These are phyloP conservation scores for Daedaleopsis nitida DNA, from an alignment of 768 basidiomycete species.

Conservation along the genomic window DNA sequence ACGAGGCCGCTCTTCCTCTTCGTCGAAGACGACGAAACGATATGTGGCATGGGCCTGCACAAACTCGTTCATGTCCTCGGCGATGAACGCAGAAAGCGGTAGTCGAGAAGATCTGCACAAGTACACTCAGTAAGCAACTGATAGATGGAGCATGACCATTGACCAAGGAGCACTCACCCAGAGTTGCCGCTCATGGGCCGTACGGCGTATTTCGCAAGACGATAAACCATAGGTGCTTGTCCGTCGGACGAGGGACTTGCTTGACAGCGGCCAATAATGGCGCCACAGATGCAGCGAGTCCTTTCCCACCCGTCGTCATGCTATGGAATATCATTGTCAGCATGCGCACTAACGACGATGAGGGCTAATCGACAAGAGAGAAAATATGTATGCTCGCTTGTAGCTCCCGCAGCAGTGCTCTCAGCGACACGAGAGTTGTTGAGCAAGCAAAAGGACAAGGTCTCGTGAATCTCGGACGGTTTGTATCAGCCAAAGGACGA, in stretches of 20 bases:
- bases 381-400: slow-evolving; percentile 78
- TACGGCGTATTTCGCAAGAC: slow-evolving; percentile 84
- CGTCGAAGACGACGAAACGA: slow-evolving; percentile 86
- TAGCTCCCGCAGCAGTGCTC: slow-evolving; percentile 84
- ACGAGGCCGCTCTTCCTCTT: slow-evolving; percentile 78
- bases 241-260: slow-evolving; percentile 41
- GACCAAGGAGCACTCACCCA: slow-evolving; percentile 52
- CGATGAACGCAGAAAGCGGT: slow-evolving; percentile 86
- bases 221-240: slow-evolving; percentile 48
- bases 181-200: slow-evolving; percentile 62
- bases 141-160: no score
- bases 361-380: slow-evolving; percentile 14
- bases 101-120: slow-evolving; percentile 40
- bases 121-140: neutral
- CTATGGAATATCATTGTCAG: slow-evolving; percentile 36
- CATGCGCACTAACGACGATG: slow-evolving; percentile 1
- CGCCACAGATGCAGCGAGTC: slow-evolving; percentile 82
- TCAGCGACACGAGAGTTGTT: slow-evolving; percentile 85
- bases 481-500: slow-evolving; percentile 87
- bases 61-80: slow-evolving; percentile 90
- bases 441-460: slow-evolving; percentile 46
- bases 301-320: slow-evolving; percentile 63
- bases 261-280: slow-evolving; percentile 72
- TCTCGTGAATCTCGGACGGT: slow-evolving; percentile 73
- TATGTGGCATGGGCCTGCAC: slow-evolving; percentile 92